Evolutionary conservation across 1,284 basidiomycete genomes (phyloP), one percentile per base, ranked within the genome.

Genomic region (Cutaneotrichosporon sp.): DNA sequence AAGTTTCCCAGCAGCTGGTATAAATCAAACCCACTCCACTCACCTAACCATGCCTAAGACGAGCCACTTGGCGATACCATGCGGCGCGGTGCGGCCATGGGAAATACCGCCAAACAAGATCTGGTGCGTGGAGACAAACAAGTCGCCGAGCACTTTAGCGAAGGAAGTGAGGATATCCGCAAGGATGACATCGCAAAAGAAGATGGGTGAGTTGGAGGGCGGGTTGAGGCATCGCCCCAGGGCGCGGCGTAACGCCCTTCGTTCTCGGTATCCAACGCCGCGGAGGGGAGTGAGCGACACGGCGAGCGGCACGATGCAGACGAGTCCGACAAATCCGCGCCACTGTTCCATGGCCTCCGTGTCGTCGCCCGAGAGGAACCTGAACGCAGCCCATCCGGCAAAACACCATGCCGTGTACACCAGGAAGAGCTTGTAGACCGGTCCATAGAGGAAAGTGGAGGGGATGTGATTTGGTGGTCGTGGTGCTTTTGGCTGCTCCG

Each of bases 151-250:
- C 25, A 98, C 92, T 76, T 97, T 97, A 37, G 96, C 92, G 64
- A 90, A 96, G 0, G 90, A 96, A 0, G 96, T 98, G 64, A 96
- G 82, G 56, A 97, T 84, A 79, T 99, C 96, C 51, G 94, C 93
- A 52, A 96, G 83, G 42, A 98, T 82, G 42, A 99, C 84, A 67
- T 98, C 93, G 37, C 85, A 84, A 74, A 99, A 98, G 68, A 85
- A 84, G 39, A 93, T 79, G 1, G 83, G 81, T 45, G 80, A 78
- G 49, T 79, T 77, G 26, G 80, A 68, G 0, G 83, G 78, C 22
- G 87, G 83, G 42, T 85, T 80, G 27, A 92, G 63, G 66, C 91
- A 92, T 61, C 91, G 81, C 46, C 79, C 19, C 22, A 65, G 86
- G 72, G 69, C 92, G 89, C 79, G 78, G 27, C 89, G 75, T 61